Evolutionary conservation across 805 yeast genomes (phyloP), one percentile per base, ranked within the genome.

Genomic region (Sungouiozyma intestinalis): DNA sequence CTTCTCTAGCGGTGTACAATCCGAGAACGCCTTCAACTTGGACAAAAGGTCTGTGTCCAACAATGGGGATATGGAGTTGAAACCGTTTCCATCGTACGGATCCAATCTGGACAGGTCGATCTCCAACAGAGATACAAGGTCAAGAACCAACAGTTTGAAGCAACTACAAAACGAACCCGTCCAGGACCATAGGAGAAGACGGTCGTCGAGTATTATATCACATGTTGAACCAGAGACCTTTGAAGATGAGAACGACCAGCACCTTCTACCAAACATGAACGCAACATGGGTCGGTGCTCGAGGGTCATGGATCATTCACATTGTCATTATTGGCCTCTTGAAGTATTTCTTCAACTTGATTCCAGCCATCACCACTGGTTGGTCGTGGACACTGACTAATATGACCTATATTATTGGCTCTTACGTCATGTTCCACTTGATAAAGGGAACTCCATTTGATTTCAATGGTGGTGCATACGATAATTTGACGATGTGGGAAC

Each of bases 401-500:
- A 74, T 82, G 40, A 80, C 95, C 4, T 90, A 90, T 61, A 90
- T 84, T 42, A 76, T 84, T 49, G 97, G 97, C 3, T 80, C 94
- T 1, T 92, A 87, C 61, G 77, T 90, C 47, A 92, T 90, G 97
- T 92, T 90, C 61, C 98, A 90, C 63, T 81, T 85, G 60, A 85
- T 92, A 36, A 92, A 90, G 56, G 98, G 98, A 33, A 87, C 95
- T 2, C 98, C 98, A 0, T 92, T 90, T 59, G 98, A 92, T 54
- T 88, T 90, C 68, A 92, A 88, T 58, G 81, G 84, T 34, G 98
- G 98, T 35, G 97, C 97, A 0, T 92, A 83, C 64, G 98, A 90
- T 60, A 81, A 85, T 56, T 71, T 90, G 51, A 92, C 96, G 17
- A 86, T 90, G 97, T 90, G 98, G 98, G 98, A 90, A 64, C 98